Conservation (phyloP, 1,284 basidiomycete species). For the Sparassis latifolia region DNA sequence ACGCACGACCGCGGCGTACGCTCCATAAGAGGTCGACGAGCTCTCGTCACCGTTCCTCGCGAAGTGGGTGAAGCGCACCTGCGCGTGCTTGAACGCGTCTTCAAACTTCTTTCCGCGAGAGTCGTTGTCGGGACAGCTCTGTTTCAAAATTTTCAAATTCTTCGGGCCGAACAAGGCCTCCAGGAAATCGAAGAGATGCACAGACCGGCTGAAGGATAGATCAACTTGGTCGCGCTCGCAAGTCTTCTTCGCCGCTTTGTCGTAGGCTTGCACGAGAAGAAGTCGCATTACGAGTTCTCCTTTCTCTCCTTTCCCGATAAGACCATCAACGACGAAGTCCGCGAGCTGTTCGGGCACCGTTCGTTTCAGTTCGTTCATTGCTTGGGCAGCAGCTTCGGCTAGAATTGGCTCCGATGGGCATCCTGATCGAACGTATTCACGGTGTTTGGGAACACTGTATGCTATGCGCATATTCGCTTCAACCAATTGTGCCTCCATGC, state of each 20-base stretch:
- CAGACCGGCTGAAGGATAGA: not conserved
- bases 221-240: not conserved
- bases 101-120: not conserved
- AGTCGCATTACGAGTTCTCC: conserved; percentile 5
- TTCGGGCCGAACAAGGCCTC: not conserved
- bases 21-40: not conserved
- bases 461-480: not conserved
- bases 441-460: not conserved
- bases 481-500: not conserved
- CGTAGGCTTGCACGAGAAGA: conserved; percentile 5
- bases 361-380: not conserved
- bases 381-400: conserved; percentile 5
- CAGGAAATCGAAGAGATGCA: conserved; percentile 2
- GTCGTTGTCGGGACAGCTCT: conserved; percentile 1
- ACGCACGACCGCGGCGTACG: conserved; percentile 3
- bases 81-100: conserved; percentile 5
- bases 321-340: not conserved
- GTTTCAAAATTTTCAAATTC: not conserved
- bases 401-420: conserved; percentile 6
- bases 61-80: conserved; percentile 8
- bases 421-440: conserved; percentile 2
- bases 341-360: conserved; percentile 1
- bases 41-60: conserved; percentile 2
- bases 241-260: not conserved
- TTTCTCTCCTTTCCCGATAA: conserved; percentile 4